These are phyloP conservation scores for Capillidium heterosporum DNA, from an alignment of 371 early-diverging fungal genomes.

Conservation along the genomic window DNA sequence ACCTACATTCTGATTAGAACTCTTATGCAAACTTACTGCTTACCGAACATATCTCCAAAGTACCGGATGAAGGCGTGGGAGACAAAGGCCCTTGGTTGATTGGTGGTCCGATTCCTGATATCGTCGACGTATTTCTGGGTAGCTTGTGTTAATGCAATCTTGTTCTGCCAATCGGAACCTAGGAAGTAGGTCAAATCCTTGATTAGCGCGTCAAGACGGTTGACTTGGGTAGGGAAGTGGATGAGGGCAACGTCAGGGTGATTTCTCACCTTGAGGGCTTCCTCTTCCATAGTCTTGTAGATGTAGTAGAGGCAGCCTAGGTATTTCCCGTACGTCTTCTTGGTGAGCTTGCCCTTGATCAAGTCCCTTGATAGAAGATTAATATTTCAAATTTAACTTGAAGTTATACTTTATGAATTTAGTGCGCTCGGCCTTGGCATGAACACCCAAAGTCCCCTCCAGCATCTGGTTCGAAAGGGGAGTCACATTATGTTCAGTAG, in stretches of 20 bases:
- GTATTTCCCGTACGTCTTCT: slow-evolving; percentile 24
- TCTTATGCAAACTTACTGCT: neutral
- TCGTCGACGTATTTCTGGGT: slow-evolving; percentile 17
- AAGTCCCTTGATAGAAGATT: neutral
- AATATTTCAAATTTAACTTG: neutral
- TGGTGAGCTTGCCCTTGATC: slow-evolving; percentile 17
- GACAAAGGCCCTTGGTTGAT: slow-evolving; percentile 19
- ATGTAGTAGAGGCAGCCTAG: slow-evolving; percentile 23
- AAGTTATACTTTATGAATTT: neutral
- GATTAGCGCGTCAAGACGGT: slow-evolving; percentile 15
- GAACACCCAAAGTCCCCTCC: slow-evolving; percentile 35
- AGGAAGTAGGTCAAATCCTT: slow-evolving; percentile 21
- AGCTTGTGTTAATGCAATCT: slow-evolving; percentile 20
- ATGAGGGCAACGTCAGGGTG: slow-evolving; percentile 19
- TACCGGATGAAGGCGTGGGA: slow-evolving; percentile 30
- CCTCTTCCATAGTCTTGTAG: slow-evolving; percentile 22
- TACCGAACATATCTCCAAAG: slow-evolving; percentile 23
- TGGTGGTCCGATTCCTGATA: slow-evolving; percentile 15
- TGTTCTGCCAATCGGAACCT: slow-evolving; percentile 11
- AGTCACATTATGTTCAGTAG: neutral
- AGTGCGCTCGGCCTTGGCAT: slow-evolving; percentile 30
- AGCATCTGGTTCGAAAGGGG: neutral
- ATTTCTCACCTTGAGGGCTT: slow-evolving; percentile 17
- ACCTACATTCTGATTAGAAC: slow-evolving; percentile 7
- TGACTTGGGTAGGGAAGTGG: slow-evolving; percentile 24